Evolutionary conservation across 495 filamentous ascomycete genomes (phyloP), one percentile per base, ranked within the genome.

Genomic region (Cladorrhinum samala): DNA sequence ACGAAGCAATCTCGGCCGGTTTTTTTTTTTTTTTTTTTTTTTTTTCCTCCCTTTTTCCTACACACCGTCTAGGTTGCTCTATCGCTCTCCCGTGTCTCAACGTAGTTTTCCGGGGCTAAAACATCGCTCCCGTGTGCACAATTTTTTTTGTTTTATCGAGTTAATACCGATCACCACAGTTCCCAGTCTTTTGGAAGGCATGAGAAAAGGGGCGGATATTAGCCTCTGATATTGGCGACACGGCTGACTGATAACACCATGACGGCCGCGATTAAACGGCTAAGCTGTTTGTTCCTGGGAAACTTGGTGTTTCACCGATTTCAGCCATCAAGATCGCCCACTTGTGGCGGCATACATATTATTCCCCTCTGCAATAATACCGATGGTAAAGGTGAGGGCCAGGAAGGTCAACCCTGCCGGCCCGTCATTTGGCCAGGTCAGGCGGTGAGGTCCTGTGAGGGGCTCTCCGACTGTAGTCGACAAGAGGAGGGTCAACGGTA

Each of bases 91-190:
- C 8, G 19, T 41, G 42, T 45, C 42, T 45, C 23, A 45, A 21
- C 20, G 18, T 20, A 19, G 20, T 47, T 38, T 11, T 42, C 38
- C 49, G 27, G 45, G 52, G 46, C 16, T 27, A 24, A 40, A 48
- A 3, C 16, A 9, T 23, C 16, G 36, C 9, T 40, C 18, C 42
- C 42, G 42, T 43, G 39, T 37, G n/a, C n/a, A n/a, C n/a, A 13
- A 14, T 9, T 14, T 25, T 13, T 27, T 20, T 39, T 56, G 49
- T 47, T 51, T 56, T 52, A 33, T 50, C 40, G 42, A 46, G 16
- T 33, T 50, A 23, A 55, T 55, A 50, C 53, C 46, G 53, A 55
- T 55, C 53, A 37, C 41, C 53, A 19, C 39, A 46, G 50, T 40
- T 37, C 47, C 16, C 46, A 46, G 36, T 18, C 7, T 37, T 55